phyloP scores from a whole-genome alignment of 331 rosid genomes.

The Spiraea crenata region DNA sequence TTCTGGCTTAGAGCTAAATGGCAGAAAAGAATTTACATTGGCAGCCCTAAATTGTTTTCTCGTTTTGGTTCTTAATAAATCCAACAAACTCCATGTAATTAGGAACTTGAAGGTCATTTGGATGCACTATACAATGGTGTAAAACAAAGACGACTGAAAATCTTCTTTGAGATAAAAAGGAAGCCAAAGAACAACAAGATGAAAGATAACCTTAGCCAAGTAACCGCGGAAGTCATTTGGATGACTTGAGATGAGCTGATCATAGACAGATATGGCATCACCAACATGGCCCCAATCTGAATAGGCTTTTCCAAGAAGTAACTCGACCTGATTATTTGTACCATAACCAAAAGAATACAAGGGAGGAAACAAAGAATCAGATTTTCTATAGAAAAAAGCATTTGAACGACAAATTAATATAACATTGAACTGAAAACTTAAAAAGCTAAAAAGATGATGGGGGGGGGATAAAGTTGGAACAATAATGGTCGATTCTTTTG shows the following conservation, averaged over 20 bases:
- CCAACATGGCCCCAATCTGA: conserved; percentile 91
- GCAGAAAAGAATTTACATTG: not conserved
- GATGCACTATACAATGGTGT: not conserved
- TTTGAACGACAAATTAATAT: not conserved
- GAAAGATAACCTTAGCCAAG: conserved; percentile 70
- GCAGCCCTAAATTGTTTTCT: not conserved
- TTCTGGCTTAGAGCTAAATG: not conserved
- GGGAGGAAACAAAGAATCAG: not conserved
- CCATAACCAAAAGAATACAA: conserved; percentile 15
- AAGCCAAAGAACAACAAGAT: not conserved
- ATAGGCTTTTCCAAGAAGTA: conserved; percentile 94
- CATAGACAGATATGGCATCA: conserved; percentile 89
- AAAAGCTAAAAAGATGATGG: not conserved
- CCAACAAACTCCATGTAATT: conserved; percentile 5
- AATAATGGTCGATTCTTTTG: not conserved
- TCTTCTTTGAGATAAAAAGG: not conserved
- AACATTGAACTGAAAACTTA: not conserved
- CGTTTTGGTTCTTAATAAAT: not conserved
- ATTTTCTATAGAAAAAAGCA: not conserved
- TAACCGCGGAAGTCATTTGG: conserved; percentile 90
- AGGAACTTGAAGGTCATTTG: not conserved
- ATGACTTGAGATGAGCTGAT: conserved; percentile 70
- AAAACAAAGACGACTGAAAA: not conserved
- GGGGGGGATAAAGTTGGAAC: not conserved
- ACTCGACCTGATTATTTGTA: conserved; percentile 61